Base-by-base conservation (phyloP, 2,329 filamentous ascomycete species). In the Arthrinium phaeospermum region DNA sequence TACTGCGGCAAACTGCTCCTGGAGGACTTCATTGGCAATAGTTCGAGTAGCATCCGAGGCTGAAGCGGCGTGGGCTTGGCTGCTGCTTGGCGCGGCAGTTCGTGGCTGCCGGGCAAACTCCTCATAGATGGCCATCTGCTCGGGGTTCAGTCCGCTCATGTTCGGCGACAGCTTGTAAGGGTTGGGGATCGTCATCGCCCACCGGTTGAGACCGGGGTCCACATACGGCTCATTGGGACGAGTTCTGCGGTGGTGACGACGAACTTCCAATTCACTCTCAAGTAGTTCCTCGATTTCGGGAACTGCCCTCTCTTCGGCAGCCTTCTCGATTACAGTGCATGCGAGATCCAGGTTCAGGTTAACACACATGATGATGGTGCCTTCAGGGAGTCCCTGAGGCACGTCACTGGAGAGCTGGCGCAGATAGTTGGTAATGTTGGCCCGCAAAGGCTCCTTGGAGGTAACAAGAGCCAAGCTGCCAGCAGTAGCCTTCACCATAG, bases 351-450 rank as follows among this genome's bases (percentile, higher is more conserved):
- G 88, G 80, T 99, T 99, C 75, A 97, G 96, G 81, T 98, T 99
- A 74, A 99, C 96, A 82, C 97, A 98, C 94, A 99, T 98, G 72
- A 98, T 90, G 74, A 99, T 96, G 45, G 96, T 94, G 8, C 96
- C 96, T 83, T 99, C 96, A 0, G 96, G 94, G 74, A 99, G 88
- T 22, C 94, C 93, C 70, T 94, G 93, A 71, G 94, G 91, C 49
- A 97, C 88, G 49, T 92, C 90, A 68, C 83, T 85, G 3, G 90
- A 88, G n/a, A 91, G 82, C 68, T 87, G 87, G 70, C 96, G 93
- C 81, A 99, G 95, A 80, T 98, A 97, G 83, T 98, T 99, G 71
- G 93, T 97, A 82, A 99, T 97, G 83, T 97, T 98, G 82, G 97
- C 96, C 73, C 96, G 91, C 22, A 99, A 87, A 22, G 96, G 96